Conservation (phyloP, 1,284 basidiomycete genomes). For the Lignosus rhinocerotis region DNA sequence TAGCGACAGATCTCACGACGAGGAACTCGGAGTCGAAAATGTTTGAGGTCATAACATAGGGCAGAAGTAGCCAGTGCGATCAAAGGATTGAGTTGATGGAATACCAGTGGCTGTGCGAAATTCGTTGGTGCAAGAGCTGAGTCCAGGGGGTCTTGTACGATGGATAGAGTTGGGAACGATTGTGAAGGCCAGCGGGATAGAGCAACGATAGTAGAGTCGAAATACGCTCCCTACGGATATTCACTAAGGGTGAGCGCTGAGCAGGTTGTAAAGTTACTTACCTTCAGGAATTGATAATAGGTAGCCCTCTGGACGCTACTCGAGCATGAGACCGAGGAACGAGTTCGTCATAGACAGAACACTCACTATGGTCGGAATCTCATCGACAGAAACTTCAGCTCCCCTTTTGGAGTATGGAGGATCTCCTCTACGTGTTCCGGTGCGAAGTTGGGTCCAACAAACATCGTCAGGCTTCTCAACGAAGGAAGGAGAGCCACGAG, state of each 20-base stretch:
- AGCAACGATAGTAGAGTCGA: conserved; percentile 56
- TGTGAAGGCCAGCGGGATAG: conserved; percentile 58
- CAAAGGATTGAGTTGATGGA: conserved; percentile 60
- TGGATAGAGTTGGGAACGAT: conserved; percentile 50
- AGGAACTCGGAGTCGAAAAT: conserved; percentile 62
- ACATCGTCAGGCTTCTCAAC: conserved; percentile 50
- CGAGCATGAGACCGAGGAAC: neutral
- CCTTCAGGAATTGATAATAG: conserved; percentile 70
- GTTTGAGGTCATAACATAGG: conserved; percentile 40
- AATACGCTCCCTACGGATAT: conserved; percentile 58
- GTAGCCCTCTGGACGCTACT: conserved; percentile 62
- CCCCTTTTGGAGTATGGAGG: conserved; percentile 41
- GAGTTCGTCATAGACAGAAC: neutral
- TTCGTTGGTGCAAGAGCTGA: conserved; percentile 33
- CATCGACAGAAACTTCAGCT: conserved; percentile 48
- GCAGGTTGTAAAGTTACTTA: conserved; percentile 20
- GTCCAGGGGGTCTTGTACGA: conserved; percentile 65
- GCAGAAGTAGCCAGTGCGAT: conserved; percentile 48
- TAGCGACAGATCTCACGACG: conserved; percentile 50
- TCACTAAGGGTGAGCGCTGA: too few species aligned
- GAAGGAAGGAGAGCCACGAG: conserved; percentile 50
- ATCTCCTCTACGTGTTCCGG: conserved; percentile 69
- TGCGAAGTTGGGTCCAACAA: conserved; percentile 61
- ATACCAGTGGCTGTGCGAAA: conserved; percentile 76
- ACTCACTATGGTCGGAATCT: conserved; percentile 70